Conservation (phyloP, 352 stramenopile genomes). For the Blastocystis sp. region DNA sequence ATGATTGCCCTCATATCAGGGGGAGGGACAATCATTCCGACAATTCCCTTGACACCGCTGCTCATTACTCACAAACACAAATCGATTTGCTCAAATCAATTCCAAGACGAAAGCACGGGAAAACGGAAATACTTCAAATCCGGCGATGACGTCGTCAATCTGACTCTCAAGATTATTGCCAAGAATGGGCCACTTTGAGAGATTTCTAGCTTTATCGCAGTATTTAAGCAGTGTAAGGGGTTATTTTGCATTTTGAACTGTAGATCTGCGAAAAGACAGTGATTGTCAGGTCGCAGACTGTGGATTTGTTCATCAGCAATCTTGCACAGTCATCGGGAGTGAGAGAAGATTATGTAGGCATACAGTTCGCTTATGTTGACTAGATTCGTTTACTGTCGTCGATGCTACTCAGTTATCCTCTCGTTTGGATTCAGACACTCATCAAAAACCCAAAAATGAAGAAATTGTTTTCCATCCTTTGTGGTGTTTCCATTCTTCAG, state of each 20-base stretch:
- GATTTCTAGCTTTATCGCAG: background rate
- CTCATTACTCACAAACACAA: background rate
- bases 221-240: background rate
- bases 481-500: conserved; percentile 28
- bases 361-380: background rate
- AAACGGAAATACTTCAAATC: background rate
- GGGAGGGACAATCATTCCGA: conserved; percentile 87
- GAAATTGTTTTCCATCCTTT: conserved; percentile 18
- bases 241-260: background rate
- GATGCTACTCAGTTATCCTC: conserved; percentile 24
- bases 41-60: conserved; percentile 69
- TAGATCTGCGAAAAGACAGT: background rate
- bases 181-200: background rate
- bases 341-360: conserved; percentile 3
- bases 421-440: background rate
- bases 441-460: background rate
- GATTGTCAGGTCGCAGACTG: background rate
- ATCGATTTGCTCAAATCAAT: background rate
- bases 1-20: conserved; percentile 91
- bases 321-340: background rate
- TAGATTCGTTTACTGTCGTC: background rate
- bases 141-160: background rate
- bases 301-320: background rate
- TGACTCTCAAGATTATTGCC: background rate
- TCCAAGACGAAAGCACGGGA: background rate